phyloP scores from a whole-genome alignment of 345 rosid genomes.

The Heritiera littoralis region DNA sequence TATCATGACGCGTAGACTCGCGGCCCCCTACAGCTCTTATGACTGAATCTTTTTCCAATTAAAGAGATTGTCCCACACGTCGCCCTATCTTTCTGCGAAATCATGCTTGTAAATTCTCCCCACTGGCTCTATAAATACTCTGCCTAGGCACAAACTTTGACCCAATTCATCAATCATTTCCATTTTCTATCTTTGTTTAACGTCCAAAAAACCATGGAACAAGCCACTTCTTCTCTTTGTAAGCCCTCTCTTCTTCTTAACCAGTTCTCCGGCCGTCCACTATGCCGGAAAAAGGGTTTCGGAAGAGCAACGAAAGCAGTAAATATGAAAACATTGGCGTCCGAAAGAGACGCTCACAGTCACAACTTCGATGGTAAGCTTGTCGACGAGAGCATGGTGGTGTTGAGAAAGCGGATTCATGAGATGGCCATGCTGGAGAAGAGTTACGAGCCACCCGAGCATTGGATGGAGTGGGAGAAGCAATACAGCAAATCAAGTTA shows the following conservation, averaged over 20 bases:
- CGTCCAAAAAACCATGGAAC: constrained; percentile 10
- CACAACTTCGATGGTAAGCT: constrained; percentile 9
- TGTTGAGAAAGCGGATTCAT: constrained; percentile 55
- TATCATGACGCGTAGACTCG: background rate
- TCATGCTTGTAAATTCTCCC: too few species aligned
- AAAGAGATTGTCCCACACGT: too few species aligned
- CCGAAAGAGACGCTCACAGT: background rate
- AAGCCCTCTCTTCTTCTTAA: background rate
- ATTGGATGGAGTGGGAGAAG: constrained; percentile 83
- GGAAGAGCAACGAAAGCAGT: background rate
- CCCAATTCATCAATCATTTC: background rate
- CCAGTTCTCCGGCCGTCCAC: background rate
- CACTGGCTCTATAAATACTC: background rate
- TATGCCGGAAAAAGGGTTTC: background rate
- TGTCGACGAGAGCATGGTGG: constrained; percentile 32
- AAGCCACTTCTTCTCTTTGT: background rate
- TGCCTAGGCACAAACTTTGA: background rate
- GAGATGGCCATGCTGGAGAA: constrained; percentile 63
- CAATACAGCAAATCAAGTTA: constrained; percentile 40
- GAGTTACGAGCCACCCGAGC: constrained; percentile 58
- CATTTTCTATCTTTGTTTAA: too few species aligned
- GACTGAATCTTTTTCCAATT: too few species aligned
- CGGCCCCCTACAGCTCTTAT: background rate
- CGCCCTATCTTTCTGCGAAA: background rate
- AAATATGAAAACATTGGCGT: background rate